These are phyloP conservation scores for Collybia sordida DNA, from an alignment of 768 basidiomycete species.

Conservation along the genomic window DNA sequence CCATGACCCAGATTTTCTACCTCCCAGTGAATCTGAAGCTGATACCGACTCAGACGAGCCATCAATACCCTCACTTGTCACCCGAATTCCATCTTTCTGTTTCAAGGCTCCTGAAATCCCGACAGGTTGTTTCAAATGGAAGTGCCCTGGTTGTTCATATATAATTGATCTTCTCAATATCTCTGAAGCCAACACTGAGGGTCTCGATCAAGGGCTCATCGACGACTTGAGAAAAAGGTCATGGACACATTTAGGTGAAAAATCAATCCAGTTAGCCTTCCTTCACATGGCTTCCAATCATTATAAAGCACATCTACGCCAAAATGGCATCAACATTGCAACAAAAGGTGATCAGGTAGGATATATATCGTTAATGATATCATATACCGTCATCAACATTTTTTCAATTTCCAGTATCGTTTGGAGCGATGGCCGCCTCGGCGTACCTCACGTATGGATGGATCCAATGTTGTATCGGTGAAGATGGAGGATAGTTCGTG, in stretches of 20 bases:
- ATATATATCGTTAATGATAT: too few relatives aligned
- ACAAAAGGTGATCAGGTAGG: too few relatives aligned
- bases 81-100: constrained; percentile 35
- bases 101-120: constrained; percentile 37
- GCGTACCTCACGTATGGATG: too few relatives aligned
- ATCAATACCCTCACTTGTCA: constrained; percentile 16
- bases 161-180: constrained; percentile 46
- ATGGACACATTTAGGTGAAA: constrained; percentile 37
- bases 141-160: constrained; percentile 50
- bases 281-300: constrained; percentile 26
- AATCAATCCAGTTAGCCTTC: constrained; percentile 21
- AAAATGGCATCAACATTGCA: background rate
- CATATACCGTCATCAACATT: too few relatives aligned
- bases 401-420: too few relatives aligned
- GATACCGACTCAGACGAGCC: constrained; percentile 31
- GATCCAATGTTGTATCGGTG: too few relatives aligned
- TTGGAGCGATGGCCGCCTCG: too few relatives aligned
- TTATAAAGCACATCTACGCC: constrained; percentile 16
- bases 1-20: constrained; percentile 62
- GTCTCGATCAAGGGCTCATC: constrained; percentile 18
- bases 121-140: constrained; percentile 48
- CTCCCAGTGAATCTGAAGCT: constrained; percentile 42
- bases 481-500: too few relatives aligned
- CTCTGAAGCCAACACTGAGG: constrained; percentile 27
- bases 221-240: constrained; percentile 24